These are phyloP conservation scores for Theileria orientalis DNA, from an alignment of 169 alveolate species.

Conservation along the genomic window DNA sequence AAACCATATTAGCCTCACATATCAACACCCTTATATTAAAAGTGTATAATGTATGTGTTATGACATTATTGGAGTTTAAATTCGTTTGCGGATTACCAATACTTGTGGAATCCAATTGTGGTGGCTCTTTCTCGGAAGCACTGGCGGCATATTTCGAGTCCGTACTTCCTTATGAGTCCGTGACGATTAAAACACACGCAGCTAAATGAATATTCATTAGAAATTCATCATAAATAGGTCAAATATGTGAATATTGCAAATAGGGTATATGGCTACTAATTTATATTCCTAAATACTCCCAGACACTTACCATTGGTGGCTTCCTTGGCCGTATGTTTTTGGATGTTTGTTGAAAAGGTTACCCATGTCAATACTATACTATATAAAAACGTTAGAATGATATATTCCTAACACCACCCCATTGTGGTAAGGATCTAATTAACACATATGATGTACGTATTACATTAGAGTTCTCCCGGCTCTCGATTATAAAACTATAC, in stretches of 20 bases:
- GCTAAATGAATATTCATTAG: conserved; percentile 76
- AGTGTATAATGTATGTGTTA: no score
- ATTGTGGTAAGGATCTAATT: background rate
- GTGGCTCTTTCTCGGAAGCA: conserved; percentile 98
- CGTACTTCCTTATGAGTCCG: conserved; percentile 98
- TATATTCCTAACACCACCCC: background rate
- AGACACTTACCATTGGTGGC: conserved; percentile 63
- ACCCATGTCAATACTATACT: conserved; percentile 33
- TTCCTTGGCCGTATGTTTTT: conserved; percentile 63
- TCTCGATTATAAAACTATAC: background rate
- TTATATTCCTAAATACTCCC: background rate
- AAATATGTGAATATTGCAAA: background rate
- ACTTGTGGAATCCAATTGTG: conserved; percentile 91
- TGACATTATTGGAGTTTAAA: no score
- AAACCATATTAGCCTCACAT: no score
- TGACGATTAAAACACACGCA: conserved; percentile 96
- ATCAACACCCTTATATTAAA: no score
- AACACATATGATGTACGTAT: background rate
- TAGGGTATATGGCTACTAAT: no score
- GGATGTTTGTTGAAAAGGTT: conserved; percentile 62
- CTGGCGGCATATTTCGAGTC: conserved; percentile 95
- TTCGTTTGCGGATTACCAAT: background rate
- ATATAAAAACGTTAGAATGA: background rate
- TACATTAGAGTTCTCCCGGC: background rate
- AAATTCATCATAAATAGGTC: background rate